Evolutionary conservation across 768 basidiomycete species (phyloP), one percentile per base, ranked within the genome.

Genomic region (Psilocybe azurescens): DNA sequence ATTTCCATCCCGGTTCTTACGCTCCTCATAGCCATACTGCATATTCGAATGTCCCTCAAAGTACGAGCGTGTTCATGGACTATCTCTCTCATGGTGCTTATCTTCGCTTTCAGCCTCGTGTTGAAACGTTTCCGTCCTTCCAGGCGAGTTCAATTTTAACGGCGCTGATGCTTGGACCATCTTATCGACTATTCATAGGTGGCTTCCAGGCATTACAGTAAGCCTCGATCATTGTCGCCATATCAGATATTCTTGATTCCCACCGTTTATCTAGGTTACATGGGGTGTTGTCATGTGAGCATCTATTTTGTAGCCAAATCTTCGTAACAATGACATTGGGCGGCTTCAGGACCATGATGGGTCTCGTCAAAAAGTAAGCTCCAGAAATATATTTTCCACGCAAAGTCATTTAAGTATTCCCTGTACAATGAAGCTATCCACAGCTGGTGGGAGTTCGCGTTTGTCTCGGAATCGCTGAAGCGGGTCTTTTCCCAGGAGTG

Each of bases 401-500:
- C 52, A 11, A 13, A 39, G 52, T 16, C 18, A 6, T 28, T 20
- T 10, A 30, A 16, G 24, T 24, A 56, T 30, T 56, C 33, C 32
- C 50, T n/a, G 18, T 18, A 46, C 58, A 48, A 60, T 49, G 4
- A 64, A 89, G 89, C 28, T 90, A 87, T 67, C 81, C 81, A 8
- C 83, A 89, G 67, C 81, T 90, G 13, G 81, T 88, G 11, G 87
- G 80, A 18, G 78, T 77, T 9, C 82, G 88, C 9, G 73, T 86
- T 6, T 83, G 81, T 61, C 82, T 91, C 0, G 90, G 90, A 2
- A 68, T 88, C 2, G 82, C 88, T 0, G 90, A 92, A 73, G 86
- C 88, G 4, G 89, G 90, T 3, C 69, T 90, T 9, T 91, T 89
- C 72, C 89, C 90, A 10, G 89, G 89, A 28, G 87, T 91, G 9